phyloP scores from a whole-genome alignment of 768 basidiomycete genomes.

The Solioccasus polychromus region DNA sequence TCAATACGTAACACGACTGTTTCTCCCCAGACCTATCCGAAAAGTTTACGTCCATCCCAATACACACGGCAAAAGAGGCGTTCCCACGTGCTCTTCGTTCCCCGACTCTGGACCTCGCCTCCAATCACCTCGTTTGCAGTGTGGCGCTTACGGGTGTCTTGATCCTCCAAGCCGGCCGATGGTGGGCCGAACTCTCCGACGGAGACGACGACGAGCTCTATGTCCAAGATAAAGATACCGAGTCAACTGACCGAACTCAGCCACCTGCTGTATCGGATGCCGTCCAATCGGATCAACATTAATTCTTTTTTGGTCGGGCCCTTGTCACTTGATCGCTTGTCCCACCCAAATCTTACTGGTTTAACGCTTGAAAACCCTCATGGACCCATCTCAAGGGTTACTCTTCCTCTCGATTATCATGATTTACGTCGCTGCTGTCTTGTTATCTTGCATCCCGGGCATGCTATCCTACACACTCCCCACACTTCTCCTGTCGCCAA shows the following conservation, averaged over 20 bases:
- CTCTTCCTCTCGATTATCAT: slow-evolving; percentile 14
- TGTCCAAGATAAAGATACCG: slow-evolving; percentile 28
- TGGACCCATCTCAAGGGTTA: slow-evolving; percentile 2
- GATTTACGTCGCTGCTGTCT: slow-evolving; percentile 28
- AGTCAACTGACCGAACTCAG: slow-evolving; percentile 13
- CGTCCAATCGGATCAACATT: slow-evolving; percentile 8
- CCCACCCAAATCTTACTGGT: neutral
- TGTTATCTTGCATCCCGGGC: slow-evolving; percentile 21
- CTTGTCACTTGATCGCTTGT: neutral
- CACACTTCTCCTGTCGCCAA: neutral
- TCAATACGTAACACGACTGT: slow-evolving; percentile 8
- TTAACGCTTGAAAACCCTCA: slow-evolving; percentile 8
- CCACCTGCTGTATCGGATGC: slow-evolving; percentile 3
- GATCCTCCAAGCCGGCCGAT: slow-evolving; percentile 77
- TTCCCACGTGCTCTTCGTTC: slow-evolving; percentile 63
- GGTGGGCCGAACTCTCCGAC: slow-evolving; percentile 80
- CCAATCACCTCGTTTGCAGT: slow-evolving; percentile 81
- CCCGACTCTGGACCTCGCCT: slow-evolving; percentile 75
- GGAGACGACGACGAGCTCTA: slow-evolving; percentile 49
- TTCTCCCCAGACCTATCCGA: slow-evolving; percentile 47
- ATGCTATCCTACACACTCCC: slow-evolving; percentile 17
- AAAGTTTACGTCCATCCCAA: slow-evolving; percentile 58
- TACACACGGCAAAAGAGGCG: slow-evolving; percentile 48
- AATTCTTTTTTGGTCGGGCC: neutral
- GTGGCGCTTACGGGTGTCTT: slow-evolving; percentile 87